Evolutionary conservation across 345 rosid genomes (phyloP), one percentile per base, ranked within the genome.

Genomic region (Leavenworthia alabamica): DNA sequence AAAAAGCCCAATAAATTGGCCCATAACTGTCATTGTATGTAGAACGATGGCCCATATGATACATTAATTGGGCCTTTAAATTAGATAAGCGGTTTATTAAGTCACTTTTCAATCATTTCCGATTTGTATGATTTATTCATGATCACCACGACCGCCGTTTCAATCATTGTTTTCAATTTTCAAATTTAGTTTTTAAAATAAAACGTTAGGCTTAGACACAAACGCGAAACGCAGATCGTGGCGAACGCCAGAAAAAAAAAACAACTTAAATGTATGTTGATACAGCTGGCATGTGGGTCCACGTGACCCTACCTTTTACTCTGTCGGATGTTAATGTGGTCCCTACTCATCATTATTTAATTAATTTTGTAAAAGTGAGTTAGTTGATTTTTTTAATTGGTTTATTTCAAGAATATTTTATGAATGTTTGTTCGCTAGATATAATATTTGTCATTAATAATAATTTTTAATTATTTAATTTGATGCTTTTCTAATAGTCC

Each of bases 391-490:
- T 49, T 4, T 56, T n/a, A n/a, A 71, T 36, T 26, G 28, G 28
- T 26, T 4, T 4, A 26, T 26, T 26, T 37, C 48, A 28, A 54
- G 68, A 70, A 70, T 55, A 70, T 36, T 44, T 69, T 52, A 33
- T 69, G 73, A 69, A 69, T 69, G 73, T 68, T 70, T 70, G 74
- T 70, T 70, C 58, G 74, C 74, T 70, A 68, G 62, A 69, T 53
- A 11, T 61, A 41, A n/a, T 52, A 61, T 70, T 68, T 62, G 62
- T 70, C 74, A 69, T 61, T 69, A 60, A 69, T 52, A 27, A 13
- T 24, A 44, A 49, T 15, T 37, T 52, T 33, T 41, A 60, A 13
- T 10, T 68, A 6, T 20, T 46, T 35, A n/a, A 8, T 41, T 43
- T 36, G n/a, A n/a, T n/a, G n/a, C n/a, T n/a, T n/a, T n/a, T n/a